These are phyloP conservation scores for Auriculariales sp. DNA, from an alignment of 768 basidiomycete species.

Conservation along the genomic window DNA sequence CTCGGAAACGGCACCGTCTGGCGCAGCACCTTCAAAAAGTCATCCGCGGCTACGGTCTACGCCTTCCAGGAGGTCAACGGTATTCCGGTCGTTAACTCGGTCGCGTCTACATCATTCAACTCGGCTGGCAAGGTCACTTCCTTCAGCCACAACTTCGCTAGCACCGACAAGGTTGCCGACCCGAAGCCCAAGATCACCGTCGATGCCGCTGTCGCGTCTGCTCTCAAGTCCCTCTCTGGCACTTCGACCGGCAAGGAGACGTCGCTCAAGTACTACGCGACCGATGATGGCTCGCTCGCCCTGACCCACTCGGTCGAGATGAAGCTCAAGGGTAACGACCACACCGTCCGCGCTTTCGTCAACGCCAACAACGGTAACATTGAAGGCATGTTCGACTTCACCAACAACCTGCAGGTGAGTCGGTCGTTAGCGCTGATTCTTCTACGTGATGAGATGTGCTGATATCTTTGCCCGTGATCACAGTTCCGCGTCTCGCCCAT, in stretches of 20 bases:
- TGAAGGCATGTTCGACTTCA: background rate
- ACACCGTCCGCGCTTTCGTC: background rate
- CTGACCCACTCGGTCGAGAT: background rate
- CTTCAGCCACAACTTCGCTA: conserved; percentile 5
- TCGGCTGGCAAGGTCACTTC: conserved; percentile 5
- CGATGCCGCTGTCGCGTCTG: conserved; percentile 1
- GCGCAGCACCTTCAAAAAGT: conserved; percentile 1
- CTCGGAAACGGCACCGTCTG: conserved; percentile 4
- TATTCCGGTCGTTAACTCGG: conserved; percentile 6
- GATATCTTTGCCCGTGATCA: no score
- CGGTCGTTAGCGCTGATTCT: background rate
- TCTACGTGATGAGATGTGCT: no score
- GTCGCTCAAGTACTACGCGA: conserved; percentile 1
- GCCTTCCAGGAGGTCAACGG: conserved; percentile 6
- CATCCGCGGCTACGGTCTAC: conserved; percentile 4
- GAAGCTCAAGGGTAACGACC: background rate
- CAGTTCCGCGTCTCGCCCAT: conserved; percentile 1
- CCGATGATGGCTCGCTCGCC: background rate
- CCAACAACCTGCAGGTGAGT: background rate
- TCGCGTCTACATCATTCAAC: conserved; percentile 6
- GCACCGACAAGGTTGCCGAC: background rate
- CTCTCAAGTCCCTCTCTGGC: conserved; percentile 3
- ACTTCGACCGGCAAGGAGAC: background rate
- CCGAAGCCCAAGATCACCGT: background rate
- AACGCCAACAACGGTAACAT: background rate